Conservation (phyloP, 2,329 filamentous ascomycete species). For the Xylaria multiplex region DNA sequence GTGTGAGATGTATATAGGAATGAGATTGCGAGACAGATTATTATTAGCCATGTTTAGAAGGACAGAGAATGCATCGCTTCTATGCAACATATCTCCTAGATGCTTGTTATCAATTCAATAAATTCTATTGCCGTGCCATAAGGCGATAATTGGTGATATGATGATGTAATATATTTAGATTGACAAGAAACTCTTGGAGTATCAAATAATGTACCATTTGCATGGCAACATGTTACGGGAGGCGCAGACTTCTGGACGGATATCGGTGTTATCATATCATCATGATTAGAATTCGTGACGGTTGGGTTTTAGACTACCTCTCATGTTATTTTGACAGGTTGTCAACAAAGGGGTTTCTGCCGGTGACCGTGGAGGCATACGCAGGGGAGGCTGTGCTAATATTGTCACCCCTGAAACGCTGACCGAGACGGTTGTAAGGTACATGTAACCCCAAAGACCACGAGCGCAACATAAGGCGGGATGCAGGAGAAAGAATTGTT, state of each 20-base stretch:
- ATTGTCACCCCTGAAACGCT: constrained; percentile 30
- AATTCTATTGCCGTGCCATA: no score
- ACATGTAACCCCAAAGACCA: not conserved
- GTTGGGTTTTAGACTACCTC: not conserved
- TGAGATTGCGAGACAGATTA: not conserved
- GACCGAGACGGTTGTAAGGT: constrained; percentile 21
- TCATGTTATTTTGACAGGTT: not conserved
- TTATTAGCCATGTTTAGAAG: not conserved
- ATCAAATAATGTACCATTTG: not conserved
- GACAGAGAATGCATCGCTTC: not conserved
- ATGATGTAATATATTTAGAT: not conserved
- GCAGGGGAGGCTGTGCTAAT: constrained; percentile 19
- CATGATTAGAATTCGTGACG: not conserved
- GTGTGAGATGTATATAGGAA: no score
- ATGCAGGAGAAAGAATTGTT: not conserved
- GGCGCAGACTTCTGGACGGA: not conserved
- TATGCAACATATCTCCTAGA: no score
- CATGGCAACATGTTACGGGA: not conserved
- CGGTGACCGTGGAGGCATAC: not conserved
- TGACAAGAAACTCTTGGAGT: not conserved
- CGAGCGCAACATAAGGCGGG: not conserved
- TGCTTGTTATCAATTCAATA: no score
- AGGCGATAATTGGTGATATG: no score
- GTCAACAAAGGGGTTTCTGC: not conserved
- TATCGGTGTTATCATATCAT: not conserved